Evolutionary conservation across 257 asterid genomes (phyloP), one percentile per base, ranked within the genome.

Genomic region (Nicotiana paniculata): DNA sequence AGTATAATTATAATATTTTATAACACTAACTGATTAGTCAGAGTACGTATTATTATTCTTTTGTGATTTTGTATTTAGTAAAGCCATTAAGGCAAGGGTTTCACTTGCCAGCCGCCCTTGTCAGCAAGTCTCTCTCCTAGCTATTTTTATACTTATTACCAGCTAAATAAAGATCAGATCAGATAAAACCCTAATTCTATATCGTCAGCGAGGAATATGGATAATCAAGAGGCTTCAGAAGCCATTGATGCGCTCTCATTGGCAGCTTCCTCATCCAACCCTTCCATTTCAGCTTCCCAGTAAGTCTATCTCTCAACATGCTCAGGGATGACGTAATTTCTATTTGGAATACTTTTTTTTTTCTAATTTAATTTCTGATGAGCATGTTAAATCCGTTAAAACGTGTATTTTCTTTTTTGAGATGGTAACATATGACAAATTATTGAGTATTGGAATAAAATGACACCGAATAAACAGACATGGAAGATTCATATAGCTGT

Each of bases 191-290:
- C 11, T 46, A 12, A 43, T 72, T 72, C 6, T 46, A 5, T 6
- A 6, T 37, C 10, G 78, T 72, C 35, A 6, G 26, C 7, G 78
- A 72, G 78, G 37, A 51, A 26, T 1, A 74, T 74, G 79, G 79
- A 74, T 74, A 51, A 74, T n/a, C 39, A 48, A 74, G 79, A 74
- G n/a, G 24, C 79, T 74, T 51, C 79, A 7, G 79, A 48, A 26
- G 63, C 79, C 28, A 75, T 75, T 28, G 26, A 26, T 7, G 79
- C 63, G 26, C 79, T 75, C 46, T 75, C 79, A 51, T 75, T 51
- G 43, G 4, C 62, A 13, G 43, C 79, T 75, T 75, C 79, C 9
- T 24, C 79, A 74, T 74, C 79, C 8, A 8, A 74, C 11, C 39
- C 79, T 26, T 74, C 79, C 15, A 4, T 75, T 75, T 75, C 61